phyloP scores from a whole-genome alignment of 192 early-diverging fungal species.

The Coemansia pectinata region DNA sequence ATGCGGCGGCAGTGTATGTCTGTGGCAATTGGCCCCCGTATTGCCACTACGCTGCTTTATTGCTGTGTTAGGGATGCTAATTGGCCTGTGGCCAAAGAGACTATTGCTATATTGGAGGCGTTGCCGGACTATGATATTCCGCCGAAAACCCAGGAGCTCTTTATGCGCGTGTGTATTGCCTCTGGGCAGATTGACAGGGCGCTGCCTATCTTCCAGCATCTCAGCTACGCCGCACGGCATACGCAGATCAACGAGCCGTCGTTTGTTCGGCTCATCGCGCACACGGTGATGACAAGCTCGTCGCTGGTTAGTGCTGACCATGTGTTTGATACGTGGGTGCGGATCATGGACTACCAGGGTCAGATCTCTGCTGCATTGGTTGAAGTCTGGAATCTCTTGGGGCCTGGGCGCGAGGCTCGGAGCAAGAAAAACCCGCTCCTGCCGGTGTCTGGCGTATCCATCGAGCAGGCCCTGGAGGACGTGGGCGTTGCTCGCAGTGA shows the following conservation, averaged over 20 bases:
- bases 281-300: slow-evolving; percentile 17
- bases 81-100: slow-evolving; percentile 17
- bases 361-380: slow-evolving; percentile 11
- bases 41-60: slow-evolving; percentile 19
- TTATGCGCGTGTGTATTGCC: slow-evolving; percentile 32
- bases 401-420: not conserved
- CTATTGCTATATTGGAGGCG: not conserved
- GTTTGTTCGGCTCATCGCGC: slow-evolving; percentile 21
- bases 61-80: slow-evolving; percentile 39
- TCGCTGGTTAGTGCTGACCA: slow-evolving; percentile 36
- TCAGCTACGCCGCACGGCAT: slow-evolving; percentile 14
- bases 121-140: not conserved
- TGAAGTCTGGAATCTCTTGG: slow-evolving; percentile 11
- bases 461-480: slow-evolving; percentile 9
- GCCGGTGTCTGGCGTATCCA: not conserved
- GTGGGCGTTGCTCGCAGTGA: not conserved
- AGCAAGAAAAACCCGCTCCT: slow-evolving; percentile 6
- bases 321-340: slow-evolving; percentile 39
- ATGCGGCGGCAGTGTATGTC: slow-evolving; percentile 13
- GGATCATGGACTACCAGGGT: slow-evolving; percentile 17
- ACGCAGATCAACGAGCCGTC: slow-evolving; percentile 16
- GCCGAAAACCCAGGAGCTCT: slow-evolving; percentile 33
- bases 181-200: slow-evolving; percentile 13
- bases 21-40: slow-evolving; percentile 8
- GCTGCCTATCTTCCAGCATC: slow-evolving; percentile 17